Conservation (phyloP, 306 rosid genomes). For the Rosa rugosa region DNA sequence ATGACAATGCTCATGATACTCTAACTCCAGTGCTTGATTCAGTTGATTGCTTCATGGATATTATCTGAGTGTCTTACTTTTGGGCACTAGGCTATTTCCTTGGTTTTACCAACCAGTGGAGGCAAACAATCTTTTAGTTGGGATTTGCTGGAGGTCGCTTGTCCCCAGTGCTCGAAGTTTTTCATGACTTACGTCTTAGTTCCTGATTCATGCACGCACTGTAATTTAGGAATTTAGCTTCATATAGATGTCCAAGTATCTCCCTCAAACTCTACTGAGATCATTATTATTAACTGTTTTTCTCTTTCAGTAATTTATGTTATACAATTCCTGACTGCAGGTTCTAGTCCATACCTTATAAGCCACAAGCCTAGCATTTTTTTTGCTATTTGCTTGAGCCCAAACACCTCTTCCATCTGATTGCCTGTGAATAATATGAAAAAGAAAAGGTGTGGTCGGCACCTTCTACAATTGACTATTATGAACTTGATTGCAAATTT, state of each 20-base stretch:
- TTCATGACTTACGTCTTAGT: not conserved
- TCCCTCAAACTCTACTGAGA: not conserved
- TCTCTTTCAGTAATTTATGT: not conserved
- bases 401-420: not conserved
- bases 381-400: slow-evolving; percentile 1
- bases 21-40: not conserved
- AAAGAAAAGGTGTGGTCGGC: not conserved
- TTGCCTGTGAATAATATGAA: slow-evolving; percentile 18
- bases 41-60: not conserved
- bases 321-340: not conserved
- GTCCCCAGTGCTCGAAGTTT: not conserved
- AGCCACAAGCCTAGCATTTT: not conserved
- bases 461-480: not conserved
- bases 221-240: not conserved
- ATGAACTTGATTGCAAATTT: not conserved
- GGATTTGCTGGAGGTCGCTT: slow-evolving; percentile 6
- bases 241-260: not conserved
- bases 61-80: not conserved
- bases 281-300: not conserved
- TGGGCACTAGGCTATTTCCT: slow-evolving; percentile 8
- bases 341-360: slow-evolving; percentile 5
- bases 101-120: not conserved
- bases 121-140: not conserved
- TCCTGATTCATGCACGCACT: not conserved
- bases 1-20: not conserved